Evolutionary conservation across 345 rosid genomes (phyloP).

Genomic region (Pelargonium nanum): DNA sequence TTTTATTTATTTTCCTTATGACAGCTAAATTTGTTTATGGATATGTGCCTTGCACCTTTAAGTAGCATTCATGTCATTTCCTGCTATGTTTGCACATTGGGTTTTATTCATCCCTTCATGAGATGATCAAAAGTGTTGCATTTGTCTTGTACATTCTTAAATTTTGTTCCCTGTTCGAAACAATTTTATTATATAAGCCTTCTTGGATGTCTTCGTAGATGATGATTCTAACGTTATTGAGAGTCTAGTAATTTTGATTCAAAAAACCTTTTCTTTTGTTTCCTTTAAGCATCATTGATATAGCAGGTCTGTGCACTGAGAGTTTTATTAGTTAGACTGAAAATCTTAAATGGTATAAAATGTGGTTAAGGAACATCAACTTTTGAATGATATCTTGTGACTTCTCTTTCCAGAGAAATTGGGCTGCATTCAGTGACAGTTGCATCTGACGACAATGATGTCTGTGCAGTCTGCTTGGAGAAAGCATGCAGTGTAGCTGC

Average conservation of each 20-base stretch:
- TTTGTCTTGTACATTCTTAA: too few species aligned
- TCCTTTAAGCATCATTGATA: not conserved
- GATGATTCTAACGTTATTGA: not conserved
- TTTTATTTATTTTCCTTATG: too few species aligned
- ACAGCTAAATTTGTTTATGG: too few species aligned
- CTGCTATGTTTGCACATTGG: too few species aligned
- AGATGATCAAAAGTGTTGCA: too few species aligned
- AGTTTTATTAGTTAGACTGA: not conserved
- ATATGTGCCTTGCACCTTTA: too few species aligned
- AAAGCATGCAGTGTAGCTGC: slow-evolving; percentile 83
- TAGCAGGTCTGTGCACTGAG: not conserved
- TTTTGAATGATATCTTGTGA: not conserved
- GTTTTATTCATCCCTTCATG: too few species aligned
- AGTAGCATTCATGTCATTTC: too few species aligned
- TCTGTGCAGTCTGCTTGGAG: slow-evolving; percentile 93
- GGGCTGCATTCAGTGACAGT: slow-evolving; percentile 59
- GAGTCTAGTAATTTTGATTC: not conserved
- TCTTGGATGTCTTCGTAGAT: too few species aligned
- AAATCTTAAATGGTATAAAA: too few species aligned
- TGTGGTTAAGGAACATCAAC: not conserved
- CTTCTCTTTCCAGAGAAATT: slow-evolving; percentile 43
- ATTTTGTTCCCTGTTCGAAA: too few species aligned
- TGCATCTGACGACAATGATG: slow-evolving; percentile 62
- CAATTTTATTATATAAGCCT: too few species aligned
- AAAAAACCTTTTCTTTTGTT: not conserved